A percentile compares a stretch with the other conserved stretches of the same genome.
Evolutionary conservation across 202 grass and related monocot species (phyloP).

Genomic region (Zizania palustris): DNA sequence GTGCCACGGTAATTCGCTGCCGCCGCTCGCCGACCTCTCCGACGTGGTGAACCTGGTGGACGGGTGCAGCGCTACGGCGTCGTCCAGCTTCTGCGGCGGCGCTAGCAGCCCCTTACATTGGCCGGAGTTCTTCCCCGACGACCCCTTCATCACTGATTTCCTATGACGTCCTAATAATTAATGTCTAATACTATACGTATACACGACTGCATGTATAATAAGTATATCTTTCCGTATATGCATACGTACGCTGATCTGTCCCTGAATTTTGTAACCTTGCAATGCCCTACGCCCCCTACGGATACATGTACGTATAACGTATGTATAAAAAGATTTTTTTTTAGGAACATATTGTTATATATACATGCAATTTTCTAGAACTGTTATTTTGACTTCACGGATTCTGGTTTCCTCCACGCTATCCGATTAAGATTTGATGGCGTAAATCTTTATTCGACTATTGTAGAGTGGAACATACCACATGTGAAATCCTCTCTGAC

Average conservation of each 20-base stretch:
- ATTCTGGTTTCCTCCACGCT: no score
- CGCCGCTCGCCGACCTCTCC: conserved; percentile 54
- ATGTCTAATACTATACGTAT: background rate
- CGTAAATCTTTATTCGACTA: no score
- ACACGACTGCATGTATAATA: background rate
- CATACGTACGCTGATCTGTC: background rate
- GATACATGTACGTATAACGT: conserved; percentile 10
- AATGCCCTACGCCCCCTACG: background rate
- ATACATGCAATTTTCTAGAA: no score
- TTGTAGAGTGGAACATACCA: no score
- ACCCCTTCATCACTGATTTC: conserved; percentile 68
- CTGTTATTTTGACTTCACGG: no score
- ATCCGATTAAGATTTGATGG: no score
- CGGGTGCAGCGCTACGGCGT: conserved; percentile 44
- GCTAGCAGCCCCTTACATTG: conserved; percentile 46
- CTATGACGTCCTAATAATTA: conserved; percentile 27
- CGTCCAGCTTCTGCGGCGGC: conserved; percentile 37
- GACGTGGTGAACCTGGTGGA: conserved; percentile 31
- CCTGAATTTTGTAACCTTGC: conserved; percentile 24
- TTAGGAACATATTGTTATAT: background rate
- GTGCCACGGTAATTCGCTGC: conserved; percentile 45
- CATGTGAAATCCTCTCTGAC: no score
- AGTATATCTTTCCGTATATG: background rate
- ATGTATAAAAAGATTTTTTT: conserved; percentile 7
- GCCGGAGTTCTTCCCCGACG: conserved; percentile 70